phyloP scores from a whole-genome alignment of 2,329 filamentous ascomycete genomes.

The Fusarium devonianum region DNA sequence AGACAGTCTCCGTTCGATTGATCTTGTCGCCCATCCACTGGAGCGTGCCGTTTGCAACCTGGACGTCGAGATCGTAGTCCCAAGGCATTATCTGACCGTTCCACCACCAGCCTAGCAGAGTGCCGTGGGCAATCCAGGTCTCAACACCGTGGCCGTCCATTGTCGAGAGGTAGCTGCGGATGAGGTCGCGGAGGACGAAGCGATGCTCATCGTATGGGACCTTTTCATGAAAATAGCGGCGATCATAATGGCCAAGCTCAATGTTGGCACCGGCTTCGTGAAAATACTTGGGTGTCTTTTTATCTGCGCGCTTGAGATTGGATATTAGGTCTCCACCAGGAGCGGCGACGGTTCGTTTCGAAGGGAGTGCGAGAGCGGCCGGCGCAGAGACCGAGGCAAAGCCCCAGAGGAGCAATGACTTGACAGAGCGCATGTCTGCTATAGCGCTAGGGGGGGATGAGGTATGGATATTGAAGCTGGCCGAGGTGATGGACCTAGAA shows the following conservation, averaged over 20 bases:
- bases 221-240: constrained; percentile 69
- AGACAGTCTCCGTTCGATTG: constrained; percentile 73
- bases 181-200: constrained; percentile 71
- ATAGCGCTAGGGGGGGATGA: background rate
- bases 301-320: constrained; percentile 14
- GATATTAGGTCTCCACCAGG: background rate
- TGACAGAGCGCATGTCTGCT: constrained; percentile 34
- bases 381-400: constrained; percentile 32
- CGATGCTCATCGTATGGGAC: constrained; percentile 72
- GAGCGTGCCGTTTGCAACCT: constrained; percentile 74
- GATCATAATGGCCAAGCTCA: constrained; percentile 76
- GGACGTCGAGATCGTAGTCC: constrained; percentile 86
- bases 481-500: background rate
- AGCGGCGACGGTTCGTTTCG: constrained; percentile 1
- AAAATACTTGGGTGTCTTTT: constrained; percentile 64
- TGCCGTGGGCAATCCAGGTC: constrained; percentile 88
- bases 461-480: background rate
- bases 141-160: constrained; percentile 71
- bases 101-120: constrained; percentile 90
- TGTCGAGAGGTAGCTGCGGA: constrained; percentile 75
- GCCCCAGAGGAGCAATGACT: constrained; percentile 38
- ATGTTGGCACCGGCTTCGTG: constrained; percentile 67
- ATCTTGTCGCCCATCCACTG: constrained; percentile 68
- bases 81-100: constrained; percentile 79
- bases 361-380: constrained; percentile 29